Conservation (phyloP, 2,329 filamentous ascomycete species). For the Fusarium sp. region DNA sequence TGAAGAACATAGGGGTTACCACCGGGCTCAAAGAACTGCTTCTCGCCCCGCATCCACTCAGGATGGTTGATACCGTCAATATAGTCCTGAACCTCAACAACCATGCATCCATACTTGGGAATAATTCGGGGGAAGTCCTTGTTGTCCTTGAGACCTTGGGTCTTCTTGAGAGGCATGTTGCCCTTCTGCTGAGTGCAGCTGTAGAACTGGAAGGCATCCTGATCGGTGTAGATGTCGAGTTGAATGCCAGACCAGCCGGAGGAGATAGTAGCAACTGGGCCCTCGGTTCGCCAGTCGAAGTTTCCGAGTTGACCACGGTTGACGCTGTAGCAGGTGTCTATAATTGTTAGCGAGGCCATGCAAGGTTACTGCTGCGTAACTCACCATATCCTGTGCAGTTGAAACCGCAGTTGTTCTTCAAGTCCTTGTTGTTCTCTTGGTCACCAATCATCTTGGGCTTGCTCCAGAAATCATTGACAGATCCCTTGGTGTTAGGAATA, state of each 20-base stretch:
- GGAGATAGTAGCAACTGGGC: slow-evolving; percentile 74
- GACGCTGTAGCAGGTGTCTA: slow-evolving; percentile 77
- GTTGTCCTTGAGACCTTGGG: slow-evolving; percentile 72
- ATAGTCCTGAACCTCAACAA: slow-evolving; percentile 93
- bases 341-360: background rate
- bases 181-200: slow-evolving; percentile 84
- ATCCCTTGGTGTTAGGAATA: slow-evolving; percentile 72
- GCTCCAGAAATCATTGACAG: slow-evolving; percentile 86
- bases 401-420: slow-evolving; percentile 80
- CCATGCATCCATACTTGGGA: slow-evolving; percentile 84
- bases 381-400: slow-evolving; percentile 88
- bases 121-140: slow-evolving; percentile 71
- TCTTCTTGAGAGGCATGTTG: slow-evolving; percentile 74
- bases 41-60: slow-evolving; percentile 78
- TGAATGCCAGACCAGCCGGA: slow-evolving; percentile 85
- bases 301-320: slow-evolving; percentile 69
- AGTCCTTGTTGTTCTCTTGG: slow-evolving; percentile 71
- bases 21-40: slow-evolving; percentile 71
- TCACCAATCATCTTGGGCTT: slow-evolving; percentile 82
- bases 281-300: slow-evolving; percentile 72
- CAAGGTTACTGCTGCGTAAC: slow-evolving; percentile 14
- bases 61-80: slow-evolving; percentile 95
- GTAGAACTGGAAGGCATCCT: slow-evolving; percentile 91
- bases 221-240: slow-evolving; percentile 84
- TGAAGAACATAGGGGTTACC: slow-evolving; percentile 72